These are phyloP conservation scores for Sphaerulina musiva DNA, from an alignment of 2,329 filamentous ascomycete species.

Conservation along the genomic window DNA sequence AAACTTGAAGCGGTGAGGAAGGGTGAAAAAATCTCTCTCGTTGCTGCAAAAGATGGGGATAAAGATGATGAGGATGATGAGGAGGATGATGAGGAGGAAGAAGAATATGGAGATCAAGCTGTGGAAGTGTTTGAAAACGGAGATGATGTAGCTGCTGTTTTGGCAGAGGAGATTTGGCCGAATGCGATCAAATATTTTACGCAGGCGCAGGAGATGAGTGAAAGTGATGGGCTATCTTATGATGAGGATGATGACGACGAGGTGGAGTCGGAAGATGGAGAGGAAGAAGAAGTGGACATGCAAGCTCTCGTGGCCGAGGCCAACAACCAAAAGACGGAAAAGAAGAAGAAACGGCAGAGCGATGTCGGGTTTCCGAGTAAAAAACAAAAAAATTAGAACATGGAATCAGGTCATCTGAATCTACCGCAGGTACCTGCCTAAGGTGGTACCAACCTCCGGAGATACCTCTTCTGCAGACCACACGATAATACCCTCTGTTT, in stretches of 20 bases:
- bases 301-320: constrained; percentile 39
- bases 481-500: no score
- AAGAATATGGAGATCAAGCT: constrained; percentile 56
- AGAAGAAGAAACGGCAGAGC: constrained; percentile 37
- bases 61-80: constrained; percentile 33
- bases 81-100: constrained; percentile 42
- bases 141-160: constrained; percentile 70
- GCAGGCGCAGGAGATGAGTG: constrained; percentile 60
- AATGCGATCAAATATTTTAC: constrained; percentile 83
- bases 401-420: no score
- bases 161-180: constrained; percentile 85
- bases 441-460: no score
- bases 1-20: no score
- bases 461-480: no score
- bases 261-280: constrained; percentile 38
- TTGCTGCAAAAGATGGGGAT: constrained; percentile 39
- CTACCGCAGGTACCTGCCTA: no score
- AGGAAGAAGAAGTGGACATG: constrained; percentile 50
- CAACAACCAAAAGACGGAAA: constrained; percentile 11
- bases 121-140: constrained; percentile 84
- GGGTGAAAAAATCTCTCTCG: no score
- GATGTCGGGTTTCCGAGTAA: constrained; percentile 37
- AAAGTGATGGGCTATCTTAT: constrained; percentile 56
- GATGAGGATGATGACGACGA: constrained; percentile 59
- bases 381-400: constrained; percentile 36